Evolutionary conservation across 306 rosid species (phyloP), one percentile per base, ranked within the genome.

Genomic region (Vigna hirtella): DNA sequence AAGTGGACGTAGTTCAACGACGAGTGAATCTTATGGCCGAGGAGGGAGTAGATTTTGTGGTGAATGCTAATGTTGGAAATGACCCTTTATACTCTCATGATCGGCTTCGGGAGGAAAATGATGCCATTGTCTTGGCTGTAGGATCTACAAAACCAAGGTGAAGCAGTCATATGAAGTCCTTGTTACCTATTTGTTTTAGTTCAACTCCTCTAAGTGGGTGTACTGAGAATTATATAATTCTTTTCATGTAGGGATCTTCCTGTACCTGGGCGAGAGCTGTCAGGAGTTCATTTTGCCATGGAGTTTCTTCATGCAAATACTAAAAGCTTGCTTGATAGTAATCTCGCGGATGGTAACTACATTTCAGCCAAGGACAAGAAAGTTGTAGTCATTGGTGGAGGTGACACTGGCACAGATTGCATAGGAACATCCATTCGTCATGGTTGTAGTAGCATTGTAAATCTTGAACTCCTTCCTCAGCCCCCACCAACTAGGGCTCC

Each of bases 371-470:
- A 96, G 85, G 98, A 93, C 38, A 96, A 93, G 87, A 96, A 91
- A 65, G 91, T 96, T 53, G 97, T 96, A 26, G 97, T 96, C 77
- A 93, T 96, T 66, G 99, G 99, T 61, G 99, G 99, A 9, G 99
- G 99, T 78, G 99, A 96, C 89, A 96, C 99, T 9, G 99, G 99
- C 67, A 96, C 99, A 13, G 99, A 96, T 86, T 96, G 99, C 91
- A 90, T 96, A 1, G 99, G 98, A 47, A 96, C 99, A 62, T 96
- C 99, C 34, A 79, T 96, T 49, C 90, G 99, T 13, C 99, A 96
- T 83, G 99, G 99, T 58, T 96, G 99, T 85, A 88, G 77, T 45
- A 63, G 79, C 40, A 14, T 93, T 1, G 68, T 79, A 34, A 85
- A 84, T 66, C 96, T 72, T 50, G 99, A 96, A 77, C 93, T 93